phyloP scores from a whole-genome alignment of 2,329 filamentous ascomycete genomes.

The Ophiosphaerella korrae region DNA sequence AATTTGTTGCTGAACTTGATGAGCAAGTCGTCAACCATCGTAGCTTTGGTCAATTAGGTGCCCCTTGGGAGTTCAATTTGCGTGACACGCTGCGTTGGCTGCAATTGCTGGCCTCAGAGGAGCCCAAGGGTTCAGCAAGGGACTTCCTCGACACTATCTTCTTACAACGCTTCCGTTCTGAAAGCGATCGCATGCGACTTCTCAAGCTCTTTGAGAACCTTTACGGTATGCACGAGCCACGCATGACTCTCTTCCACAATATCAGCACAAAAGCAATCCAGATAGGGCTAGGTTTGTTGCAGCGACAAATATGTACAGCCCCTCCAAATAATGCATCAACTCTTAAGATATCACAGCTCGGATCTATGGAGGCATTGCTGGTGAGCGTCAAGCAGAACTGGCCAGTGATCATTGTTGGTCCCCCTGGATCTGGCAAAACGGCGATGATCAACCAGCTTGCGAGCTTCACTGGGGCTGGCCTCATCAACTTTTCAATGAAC shows the following conservation, averaged over 20 bases:
- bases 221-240: slow-evolving; percentile 57
- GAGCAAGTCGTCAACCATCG: slow-evolving; percentile 66
- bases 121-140: slow-evolving; percentile 62
- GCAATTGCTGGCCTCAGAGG: slow-evolving; percentile 66
- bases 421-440: slow-evolving; percentile 87
- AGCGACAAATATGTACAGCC: slow-evolving; percentile 57
- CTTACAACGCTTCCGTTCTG: slow-evolving; percentile 81
- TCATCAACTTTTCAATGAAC: slow-evolving; percentile 87
- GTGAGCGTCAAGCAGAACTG: slow-evolving; percentile 85
- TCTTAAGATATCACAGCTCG: slow-evolving; percentile 59
- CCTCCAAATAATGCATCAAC: slow-evolving; percentile 29
- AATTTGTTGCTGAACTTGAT: slow-evolving; percentile 82
- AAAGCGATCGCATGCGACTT: slow-evolving; percentile 69
- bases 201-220: slow-evolving; percentile 68
- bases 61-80: slow-evolving; percentile 95
- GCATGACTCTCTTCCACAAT: slow-evolving; percentile 67
- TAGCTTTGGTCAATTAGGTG: slow-evolving; percentile 62
- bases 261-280: slow-evolving; percentile 71
- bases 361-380: slow-evolving; percentile 83
- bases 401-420: slow-evolving; percentile 85
- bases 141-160: slow-evolving; percentile 86
- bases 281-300: slow-evolving; percentile 75
- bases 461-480: slow-evolving; percentile 73
- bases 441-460: slow-evolving; percentile 79
- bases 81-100: slow-evolving; percentile 90